Base-by-base conservation (phyloP, 257 asterid genomes). In the Solanum piurae region DNA sequence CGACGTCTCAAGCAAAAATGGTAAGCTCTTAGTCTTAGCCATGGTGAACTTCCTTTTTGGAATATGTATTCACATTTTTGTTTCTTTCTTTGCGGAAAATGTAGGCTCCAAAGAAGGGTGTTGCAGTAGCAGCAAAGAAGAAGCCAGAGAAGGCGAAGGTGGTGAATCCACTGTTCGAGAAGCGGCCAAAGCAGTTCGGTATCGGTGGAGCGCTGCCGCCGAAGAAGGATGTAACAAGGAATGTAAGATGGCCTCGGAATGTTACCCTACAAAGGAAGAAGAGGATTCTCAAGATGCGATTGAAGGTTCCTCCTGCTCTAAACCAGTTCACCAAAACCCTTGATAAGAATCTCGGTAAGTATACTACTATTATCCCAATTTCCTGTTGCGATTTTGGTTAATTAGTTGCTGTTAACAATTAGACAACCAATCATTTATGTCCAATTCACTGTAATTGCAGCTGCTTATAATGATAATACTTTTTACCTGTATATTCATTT, bases 251-350 rank as follows among this genome's bases (percentile, higher is more conserved):
- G 93, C 93, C 93, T 0, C 83, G 62, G 23, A 79, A 71, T 60
- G 93, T 91, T 9, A 73, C 79, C 16, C 86, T 91, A 29, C 92
- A 91, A 68, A 89, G 92, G 88, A 91, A 91, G 88, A 88, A 87
- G 89, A 88, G 92, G 86, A 88, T 92, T 84, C 90, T 92, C 66
- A 92, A 90, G 87, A 90, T 89, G 88, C 89, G 93, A 1, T 84
- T 91, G 76, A 91, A 91, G 92, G 93, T 92, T 11, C 93, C 93
- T 2, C 93, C 93, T 0, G 90, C 93, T 9, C 88, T 92, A 66
- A 92, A 90, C 88, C 93, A 90, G 91, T 92, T 92, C 88, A 72
- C 92, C 73, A 92, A 90, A 66, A 92, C 94, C 6, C 92, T 92
- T 2, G 94, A 92, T 49, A 92, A 92, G 76, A 92, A 92, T 49